Conservation (phyloP, 805 yeast species). For the Myxozyma neglecta region DNA sequence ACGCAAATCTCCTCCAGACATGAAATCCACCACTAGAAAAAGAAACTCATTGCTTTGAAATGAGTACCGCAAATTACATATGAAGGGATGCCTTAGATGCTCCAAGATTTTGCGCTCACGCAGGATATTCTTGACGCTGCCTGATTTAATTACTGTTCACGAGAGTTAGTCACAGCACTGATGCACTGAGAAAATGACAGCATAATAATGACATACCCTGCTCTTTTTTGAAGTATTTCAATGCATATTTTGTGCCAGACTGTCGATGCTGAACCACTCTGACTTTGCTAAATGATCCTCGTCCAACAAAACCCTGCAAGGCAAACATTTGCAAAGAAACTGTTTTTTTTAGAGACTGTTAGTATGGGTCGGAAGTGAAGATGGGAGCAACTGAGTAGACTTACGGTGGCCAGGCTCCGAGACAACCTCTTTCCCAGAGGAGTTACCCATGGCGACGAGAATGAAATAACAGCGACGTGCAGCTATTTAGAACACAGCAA, state of each 20-base stretch:
- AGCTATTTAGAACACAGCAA: neutral
- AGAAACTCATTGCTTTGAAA: conserved; percentile 35
- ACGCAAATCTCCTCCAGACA: conserved; percentile 39
- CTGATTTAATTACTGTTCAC: conserved; percentile 21
- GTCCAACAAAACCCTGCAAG: conserved; percentile 65
- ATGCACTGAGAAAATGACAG: neutral
- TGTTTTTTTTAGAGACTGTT: neutral
- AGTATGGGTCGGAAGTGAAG: neutral
- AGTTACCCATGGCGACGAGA: conserved; percentile 6
- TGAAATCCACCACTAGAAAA: conserved; percentile 36
- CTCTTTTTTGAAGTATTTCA: conserved; percentile 36
- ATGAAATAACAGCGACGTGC: neutral
- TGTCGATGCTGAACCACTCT: conserved; percentile 43
- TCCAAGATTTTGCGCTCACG: conserved; percentile 37
- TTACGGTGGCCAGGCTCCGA: neutral
- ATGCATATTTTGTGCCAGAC: conserved; percentile 32
- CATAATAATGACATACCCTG: conserved; percentile 15
- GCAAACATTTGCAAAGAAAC: conserved; percentile 31
- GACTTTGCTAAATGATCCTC: conserved; percentile 86
- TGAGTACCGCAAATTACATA: conserved; percentile 37
- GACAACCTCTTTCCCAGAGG: neutral
- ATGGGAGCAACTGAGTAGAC: neutral
- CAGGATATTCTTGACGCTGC: conserved; percentile 26
- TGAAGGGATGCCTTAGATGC: conserved; percentile 34
- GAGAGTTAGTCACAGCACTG: neutral